Percentiles rank a stretch among this genome's conserved stretches.
These are phyloP conservation scores for Cercospora brassicicola DNA, from an alignment of 2,329 filamentous ascomycete species.

Conservation along the genomic window DNA sequence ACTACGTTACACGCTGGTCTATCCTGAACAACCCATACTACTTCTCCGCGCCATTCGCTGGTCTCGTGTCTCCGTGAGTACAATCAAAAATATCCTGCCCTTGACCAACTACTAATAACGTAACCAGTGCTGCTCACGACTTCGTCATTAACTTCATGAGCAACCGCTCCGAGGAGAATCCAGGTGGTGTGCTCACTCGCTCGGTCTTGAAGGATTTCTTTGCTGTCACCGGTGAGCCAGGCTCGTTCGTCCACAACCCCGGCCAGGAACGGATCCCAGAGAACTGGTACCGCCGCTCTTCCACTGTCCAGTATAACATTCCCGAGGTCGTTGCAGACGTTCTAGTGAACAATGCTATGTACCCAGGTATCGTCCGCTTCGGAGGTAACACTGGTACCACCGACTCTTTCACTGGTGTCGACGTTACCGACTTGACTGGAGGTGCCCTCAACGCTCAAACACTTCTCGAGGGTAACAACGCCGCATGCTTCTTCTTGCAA, in stretches of 20 bases:
- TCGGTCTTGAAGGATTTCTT: slow-evolving; percentile 29
- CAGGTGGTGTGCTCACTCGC: slow-evolving; percentile 25
- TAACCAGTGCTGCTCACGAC: slow-evolving; percentile 23
- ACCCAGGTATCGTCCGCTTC: slow-evolving; percentile 35
- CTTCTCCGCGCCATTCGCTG: slow-evolving; percentile 16
- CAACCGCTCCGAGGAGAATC: slow-evolving; percentile 32
- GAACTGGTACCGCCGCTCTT: slow-evolving; percentile 35
- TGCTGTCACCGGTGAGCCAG: slow-evolving; percentile 17
- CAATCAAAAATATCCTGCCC: slow-evolving; percentile 17
- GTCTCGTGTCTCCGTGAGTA: slow-evolving; percentile 26
- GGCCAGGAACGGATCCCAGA: slow-evolving; percentile 41
- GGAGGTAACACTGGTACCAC: slow-evolving; percentile 41
- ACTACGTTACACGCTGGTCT: slow-evolving; percentile 24
- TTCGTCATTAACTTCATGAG: slow-evolving; percentile 36
- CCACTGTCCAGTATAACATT: slow-evolving; percentile 30
- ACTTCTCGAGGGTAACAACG: slow-evolving; percentile 39
- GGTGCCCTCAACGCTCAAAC: slow-evolving; percentile 28
- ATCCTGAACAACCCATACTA: slow-evolving; percentile 39
- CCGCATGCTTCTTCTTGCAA: slow-evolving; percentile 40
- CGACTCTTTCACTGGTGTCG: slow-evolving; percentile 39
- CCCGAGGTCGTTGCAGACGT: slow-evolving; percentile 27
- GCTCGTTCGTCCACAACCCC: slow-evolving; percentile 22
- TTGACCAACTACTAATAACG: neutral
- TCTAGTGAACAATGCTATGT: slow-evolving; percentile 17
- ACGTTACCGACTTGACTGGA: slow-evolving; percentile 41